Percentiles rank a stretch among this genome's conserved stretches.
These are phyloP conservation scores for Leucocoprinus birnbaumii DNA, from an alignment of 768 basidiomycete genomes.

Conservation along the genomic window DNA sequence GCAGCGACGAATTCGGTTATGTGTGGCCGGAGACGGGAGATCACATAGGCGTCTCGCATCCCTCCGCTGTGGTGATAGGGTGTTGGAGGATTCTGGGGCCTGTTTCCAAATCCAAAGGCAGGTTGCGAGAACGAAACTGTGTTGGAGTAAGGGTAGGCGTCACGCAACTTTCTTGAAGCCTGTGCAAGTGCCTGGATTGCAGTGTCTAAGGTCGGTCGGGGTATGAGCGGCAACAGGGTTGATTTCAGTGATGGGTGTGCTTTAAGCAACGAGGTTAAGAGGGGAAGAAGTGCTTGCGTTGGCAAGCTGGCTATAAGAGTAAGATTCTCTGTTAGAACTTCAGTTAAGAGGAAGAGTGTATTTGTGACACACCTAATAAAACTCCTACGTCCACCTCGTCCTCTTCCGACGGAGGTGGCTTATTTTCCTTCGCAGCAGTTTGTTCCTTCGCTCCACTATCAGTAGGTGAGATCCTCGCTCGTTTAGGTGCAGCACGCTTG, in stretches of 20 bases:
- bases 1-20: constrained; percentile 76
- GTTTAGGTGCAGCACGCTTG: constrained; percentile 68
- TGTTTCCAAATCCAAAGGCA: constrained; percentile 32
- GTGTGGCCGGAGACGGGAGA: constrained; percentile 71
- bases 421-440: constrained; percentile 46
- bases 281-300: constrained; percentile 69
- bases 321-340: background rate
- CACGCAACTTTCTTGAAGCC: constrained; percentile 71
- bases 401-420: constrained; percentile 36
- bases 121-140: constrained; percentile 30
- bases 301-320: constrained; percentile 67
- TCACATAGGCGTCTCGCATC: constrained; percentile 82
- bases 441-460: constrained; percentile 36
- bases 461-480: constrained; percentile 45
- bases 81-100: constrained; percentile 17
- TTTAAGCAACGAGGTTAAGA: constrained; percentile 66
- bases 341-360: constrained; percentile 1
- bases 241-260: constrained; percentile 71
- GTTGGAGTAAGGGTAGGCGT: constrained; percentile 82
- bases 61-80: constrained; percentile 33
- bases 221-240: constrained; percentile 71
- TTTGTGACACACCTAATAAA: constrained; percentile 58
- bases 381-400: constrained; percentile 79
- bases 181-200: constrained; percentile 66
- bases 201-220: constrained; percentile 77